Base-by-base conservation (phyloP, 2,329 filamentous ascomycete genomes). In the Paramyrothecium sp. region DNA sequence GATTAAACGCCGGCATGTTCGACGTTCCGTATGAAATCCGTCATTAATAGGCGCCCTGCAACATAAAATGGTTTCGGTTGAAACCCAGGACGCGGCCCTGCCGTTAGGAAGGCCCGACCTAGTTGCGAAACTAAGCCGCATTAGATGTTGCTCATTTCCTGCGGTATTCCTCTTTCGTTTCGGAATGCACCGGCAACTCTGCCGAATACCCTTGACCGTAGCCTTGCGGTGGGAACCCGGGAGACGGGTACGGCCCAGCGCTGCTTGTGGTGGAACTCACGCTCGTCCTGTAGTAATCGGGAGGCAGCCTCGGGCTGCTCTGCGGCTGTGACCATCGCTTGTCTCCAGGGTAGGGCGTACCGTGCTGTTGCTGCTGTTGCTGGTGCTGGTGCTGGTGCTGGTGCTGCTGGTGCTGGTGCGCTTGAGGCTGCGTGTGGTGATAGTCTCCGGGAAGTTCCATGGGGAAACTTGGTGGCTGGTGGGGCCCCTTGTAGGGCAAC, bases 361-460 rank as follows among this genome's bases (percentile, higher is more conserved):
- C 1, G 71, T 72, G 53, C 60, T 60, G 23, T 66, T 65, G 19
- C 66, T 68, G 54, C 19, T 58, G 58, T 53, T 57, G 22, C 51
- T 52, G 7, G 50, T 60, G 33, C 23, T 69, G 70, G 13, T 57
- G 22, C 51, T 52, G 7, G 50, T 60, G 33, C 23, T 69, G 70
- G 13, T 63, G 58, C 3, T 63, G 64, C 3, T 63, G 54, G 16
- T 61, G 52, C 12, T 57, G 63, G 12, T 71, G 71, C 0, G 75
- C 73, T 0, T 68, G 63, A 20, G 71, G 71, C 53, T 75, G 71
- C 0, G 75, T 65, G 49, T 81, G 72, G 61, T 77, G 78, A 64
- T 72, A 81, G 63, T 85, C 82, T 21, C 81, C 82, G 0, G 79
- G 74, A 10, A 83, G 73, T 57, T 83, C 80, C 57, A 75, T 71